Conservation (phyloP, 2,329 filamentous ascomycete genomes). For the Sclerotinia trifoliorum region DNA sequence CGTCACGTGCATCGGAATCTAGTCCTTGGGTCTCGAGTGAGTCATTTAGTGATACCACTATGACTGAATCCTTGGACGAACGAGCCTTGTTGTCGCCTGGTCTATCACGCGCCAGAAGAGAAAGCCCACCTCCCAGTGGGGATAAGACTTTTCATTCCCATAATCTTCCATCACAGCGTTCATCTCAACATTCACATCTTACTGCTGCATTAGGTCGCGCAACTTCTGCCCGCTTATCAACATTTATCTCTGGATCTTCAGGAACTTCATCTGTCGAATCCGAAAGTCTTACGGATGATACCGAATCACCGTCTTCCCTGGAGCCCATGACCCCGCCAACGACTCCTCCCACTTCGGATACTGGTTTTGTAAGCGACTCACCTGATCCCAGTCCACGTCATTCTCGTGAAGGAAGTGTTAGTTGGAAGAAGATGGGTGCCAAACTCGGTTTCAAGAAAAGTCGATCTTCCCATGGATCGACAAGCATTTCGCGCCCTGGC, state of each 20-base stretch:
- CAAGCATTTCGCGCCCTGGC: conserved; percentile 40
- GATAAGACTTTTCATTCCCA: conserved; percentile 32
- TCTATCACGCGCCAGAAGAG: conserved; percentile 29
- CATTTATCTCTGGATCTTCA: conserved; percentile 39
- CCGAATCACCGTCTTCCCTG: conserved; percentile 53
- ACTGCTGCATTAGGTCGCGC: conserved; percentile 33
- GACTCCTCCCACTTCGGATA: conserved; percentile 63
- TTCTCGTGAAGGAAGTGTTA: conserved; percentile 35
- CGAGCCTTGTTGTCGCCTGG: conserved; percentile 34
- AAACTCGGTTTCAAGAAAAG: conserved; percentile 59
- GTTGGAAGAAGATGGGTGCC: conserved; percentile 64
- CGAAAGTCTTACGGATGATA: conserved; percentile 56
- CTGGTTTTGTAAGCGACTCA: conserved; percentile 32
- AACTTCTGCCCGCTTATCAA: conserved; percentile 32
- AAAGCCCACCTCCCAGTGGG: conserved; percentile 33
- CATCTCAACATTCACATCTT: conserved; percentile 37
- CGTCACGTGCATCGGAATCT: conserved; percentile 33
- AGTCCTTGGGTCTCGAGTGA: conserved; percentile 39
- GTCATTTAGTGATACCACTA: conserved; percentile 35
- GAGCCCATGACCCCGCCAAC: conserved; percentile 74
- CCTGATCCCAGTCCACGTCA: conserved; percentile 34
- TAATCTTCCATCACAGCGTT: conserved; percentile 31
- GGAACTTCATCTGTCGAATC: conserved; percentile 49
- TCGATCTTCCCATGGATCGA: conserved; percentile 47
- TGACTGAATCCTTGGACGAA: conserved; percentile 37